Evolutionary conservation across 2,329 filamentous ascomycete species (phyloP).

Genomic region (Neophaeococcomyces aloes): DNA sequence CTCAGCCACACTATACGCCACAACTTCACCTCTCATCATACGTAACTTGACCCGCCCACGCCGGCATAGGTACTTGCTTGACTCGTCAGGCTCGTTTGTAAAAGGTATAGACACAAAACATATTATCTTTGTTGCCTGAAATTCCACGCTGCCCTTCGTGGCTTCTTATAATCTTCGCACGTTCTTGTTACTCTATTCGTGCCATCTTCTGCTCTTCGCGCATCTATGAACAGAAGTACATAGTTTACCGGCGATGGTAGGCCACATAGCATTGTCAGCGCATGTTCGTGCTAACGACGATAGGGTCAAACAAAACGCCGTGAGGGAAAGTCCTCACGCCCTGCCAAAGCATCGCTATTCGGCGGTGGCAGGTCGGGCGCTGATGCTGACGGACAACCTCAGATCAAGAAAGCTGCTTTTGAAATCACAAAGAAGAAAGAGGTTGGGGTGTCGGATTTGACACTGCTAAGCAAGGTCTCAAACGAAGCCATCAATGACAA

Average conservation of each 20-base stretch:
- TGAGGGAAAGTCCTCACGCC: constrained; percentile 22
- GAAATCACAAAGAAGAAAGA: constrained; percentile 98
- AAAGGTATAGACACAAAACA: not conserved
- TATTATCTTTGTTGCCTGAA: constrained; percentile 8
- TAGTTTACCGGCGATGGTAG: constrained; percentile 2
- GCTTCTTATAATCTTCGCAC: constrained; percentile 1
- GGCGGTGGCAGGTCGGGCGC: constrained; percentile 18
- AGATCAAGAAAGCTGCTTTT: constrained; percentile 91
- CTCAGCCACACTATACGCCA: too few relatives aligned
- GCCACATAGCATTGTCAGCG: not conserved
- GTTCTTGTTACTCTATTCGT: not conserved
- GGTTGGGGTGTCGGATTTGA: constrained; percentile 95
- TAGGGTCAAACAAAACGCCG: constrained; percentile 24
- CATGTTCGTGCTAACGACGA: not conserved
- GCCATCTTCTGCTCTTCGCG: not conserved
- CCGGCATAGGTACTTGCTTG: too few relatives aligned
- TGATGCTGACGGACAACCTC: constrained; percentile 43
- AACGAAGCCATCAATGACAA: constrained; percentile 99
- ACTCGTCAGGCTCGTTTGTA: too few relatives aligned
- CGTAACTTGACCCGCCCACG: too few relatives aligned
- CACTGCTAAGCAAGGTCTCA: constrained; percentile 93
- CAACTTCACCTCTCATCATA: too few relatives aligned
- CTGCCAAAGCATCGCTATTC: constrained; percentile 21
- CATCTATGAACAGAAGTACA: not conserved
- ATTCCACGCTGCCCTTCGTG: not conserved